phyloP scores from a whole-genome alignment of 805 yeast genomes.

The Hanseniaspora meyeri region DNA sequence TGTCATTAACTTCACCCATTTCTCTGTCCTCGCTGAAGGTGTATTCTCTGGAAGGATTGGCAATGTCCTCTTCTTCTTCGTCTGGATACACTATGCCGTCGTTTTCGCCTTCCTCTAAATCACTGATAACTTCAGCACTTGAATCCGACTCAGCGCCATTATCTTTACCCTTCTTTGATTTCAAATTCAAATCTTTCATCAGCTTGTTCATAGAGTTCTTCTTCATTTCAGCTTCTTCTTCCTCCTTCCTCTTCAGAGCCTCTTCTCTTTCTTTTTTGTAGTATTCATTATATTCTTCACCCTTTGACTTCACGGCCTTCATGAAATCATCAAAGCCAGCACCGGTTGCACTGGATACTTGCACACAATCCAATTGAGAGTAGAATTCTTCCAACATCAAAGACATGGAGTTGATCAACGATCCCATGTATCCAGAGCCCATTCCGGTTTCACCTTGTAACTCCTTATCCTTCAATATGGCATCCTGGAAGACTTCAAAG shows the following conservation, averaged over 20 bases:
- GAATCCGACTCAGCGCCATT: constrained; percentile 40
- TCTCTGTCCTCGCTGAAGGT: constrained; percentile 54
- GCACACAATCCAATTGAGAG: constrained; percentile 79
- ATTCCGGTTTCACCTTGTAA: constrained; percentile 42
- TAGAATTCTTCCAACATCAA: constrained; percentile 93
- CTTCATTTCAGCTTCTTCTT: constrained; percentile 59
- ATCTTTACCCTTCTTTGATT: constrained; percentile 26
- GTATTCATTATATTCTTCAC: constrained; percentile 70
- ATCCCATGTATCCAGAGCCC: constrained; percentile 81
- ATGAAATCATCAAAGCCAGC: constrained; percentile 86
- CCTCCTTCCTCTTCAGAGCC: constrained; percentile 61
- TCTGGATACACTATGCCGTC: constrained; percentile 34
- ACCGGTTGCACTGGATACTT: constrained; percentile 89
- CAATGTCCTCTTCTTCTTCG: constrained; percentile 31
- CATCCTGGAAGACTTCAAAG: constrained; percentile 79
- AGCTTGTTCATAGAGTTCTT: constrained; percentile 56
- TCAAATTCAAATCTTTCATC: constrained; percentile 77
- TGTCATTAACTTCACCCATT: constrained; percentile 41
- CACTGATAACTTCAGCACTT: constrained; percentile 41
- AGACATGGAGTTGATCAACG: constrained; percentile 87
- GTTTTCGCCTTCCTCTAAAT: constrained; percentile 32
- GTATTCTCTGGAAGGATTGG: constrained; percentile 52
- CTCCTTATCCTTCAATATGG: constrained; percentile 56
- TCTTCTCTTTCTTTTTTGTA: constrained; percentile 80
- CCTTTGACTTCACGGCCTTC: constrained; percentile 72